Base-by-base conservation (phyloP, 805 yeast species). In the Ogataea methylovora region DNA sequence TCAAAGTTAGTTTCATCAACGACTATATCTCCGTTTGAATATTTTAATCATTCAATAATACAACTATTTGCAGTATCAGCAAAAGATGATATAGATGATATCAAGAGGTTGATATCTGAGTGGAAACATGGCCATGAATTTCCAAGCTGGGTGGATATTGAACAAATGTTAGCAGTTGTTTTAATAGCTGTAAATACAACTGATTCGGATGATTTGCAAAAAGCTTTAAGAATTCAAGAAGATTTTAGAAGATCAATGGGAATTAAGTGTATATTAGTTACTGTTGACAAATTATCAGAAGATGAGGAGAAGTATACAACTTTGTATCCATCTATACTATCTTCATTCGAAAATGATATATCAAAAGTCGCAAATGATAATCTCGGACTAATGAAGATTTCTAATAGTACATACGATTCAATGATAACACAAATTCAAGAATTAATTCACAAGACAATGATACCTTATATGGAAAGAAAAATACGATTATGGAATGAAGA, bases 401-500 rank as follows among this genome's bases (percentile, higher is more conserved):
- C 58, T 1, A 39, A 34, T 10, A 38, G 37, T 4, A 37, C 46
- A 1, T 48, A 38, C 31, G 40, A 46, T 12, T 36, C 61, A 0
- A 43, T 78, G 19, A 45, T 61, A 9, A 41, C 43, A 8, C 65
- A 65, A 33, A 39, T 76, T 12, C 54, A 62, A 30, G 81, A 76
- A 22, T 56, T 73, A 35, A 61, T 76, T 8, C 58, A 59, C 24
- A 69, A 68, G 42, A 58, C 60, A 30, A 58, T 83, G 38, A 65
- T 85, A 1, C 95, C 97, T 0, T 88, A 78, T 53, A 85, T 92
- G 95, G 87, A 85, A 49, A 60, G 72, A 36, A 81, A 84, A 48
- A 72, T 86, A n/a, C 65, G 79, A 23, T 54, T 71, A 11, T 88
- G 97, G 97, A 88, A 80, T 39, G 95, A 87, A 45, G 84, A 78